phyloP scores from a whole-genome alignment of 306 rosid species.

The Vigna radiata region DNA sequence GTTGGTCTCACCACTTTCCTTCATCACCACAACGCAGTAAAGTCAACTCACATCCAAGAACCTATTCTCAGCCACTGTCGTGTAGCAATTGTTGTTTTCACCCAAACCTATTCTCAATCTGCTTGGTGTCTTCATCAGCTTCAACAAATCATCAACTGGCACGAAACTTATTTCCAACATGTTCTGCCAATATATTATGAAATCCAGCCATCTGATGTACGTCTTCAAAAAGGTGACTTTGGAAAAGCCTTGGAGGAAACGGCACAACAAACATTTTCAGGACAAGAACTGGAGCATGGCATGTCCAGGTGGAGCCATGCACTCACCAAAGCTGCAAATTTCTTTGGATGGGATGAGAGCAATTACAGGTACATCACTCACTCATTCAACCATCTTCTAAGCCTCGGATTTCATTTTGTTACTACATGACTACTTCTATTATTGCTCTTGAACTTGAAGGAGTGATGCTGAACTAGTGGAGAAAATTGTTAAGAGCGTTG shows the following conservation, averaged over 20 bases:
- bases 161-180: background rate
- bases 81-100: background rate
- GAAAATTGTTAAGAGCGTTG: background rate
- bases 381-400: background rate
- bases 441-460: background rate
- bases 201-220: background rate
- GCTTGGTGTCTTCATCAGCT: conserved; percentile 44
- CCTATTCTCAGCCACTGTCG: background rate
- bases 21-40: no score
- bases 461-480: background rate
- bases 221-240: background rate
- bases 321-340: background rate
- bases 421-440: no score
- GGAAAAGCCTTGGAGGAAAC: background rate
- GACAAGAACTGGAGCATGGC: no score
- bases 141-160: background rate
- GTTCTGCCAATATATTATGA: conserved; percentile 8
- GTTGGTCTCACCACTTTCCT: no score
- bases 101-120: background rate
- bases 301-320: background rate
- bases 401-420: background rate
- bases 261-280: no score
- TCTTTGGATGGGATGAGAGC: background rate
- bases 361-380: background rate
- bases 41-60: no score